Conservation (phyloP, 805 yeast genomes). For the Groenewaldozyma tartarivorans region DNA sequence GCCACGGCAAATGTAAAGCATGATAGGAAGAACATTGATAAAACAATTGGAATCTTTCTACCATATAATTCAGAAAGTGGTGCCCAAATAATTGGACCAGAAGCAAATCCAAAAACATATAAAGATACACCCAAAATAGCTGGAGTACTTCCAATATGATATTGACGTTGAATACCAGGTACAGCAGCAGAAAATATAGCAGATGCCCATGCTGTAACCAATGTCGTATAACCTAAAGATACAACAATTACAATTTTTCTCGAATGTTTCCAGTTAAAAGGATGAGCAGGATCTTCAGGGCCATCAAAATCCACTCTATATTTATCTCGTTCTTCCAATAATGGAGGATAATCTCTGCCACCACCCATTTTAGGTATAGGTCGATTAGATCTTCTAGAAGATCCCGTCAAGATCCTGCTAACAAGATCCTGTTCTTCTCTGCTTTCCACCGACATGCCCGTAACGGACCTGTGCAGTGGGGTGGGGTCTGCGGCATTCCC, state of each 20-base stretch:
- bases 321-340: constrained; percentile 15
- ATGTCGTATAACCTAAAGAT: constrained; percentile 41
- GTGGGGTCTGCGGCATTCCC: neutral
- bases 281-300: constrained; percentile 67
- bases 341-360: constrained; percentile 16
- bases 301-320: constrained; percentile 72
- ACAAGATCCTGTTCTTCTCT: constrained; percentile 13
- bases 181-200: constrained; percentile 69
- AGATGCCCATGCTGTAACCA: constrained; percentile 63
- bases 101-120: constrained; percentile 87
- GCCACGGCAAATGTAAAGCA: constrained; percentile 67
- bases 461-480: neutral
- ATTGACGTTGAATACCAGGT: constrained; percentile 38
- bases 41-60: constrained; percentile 49
- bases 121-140: constrained; percentile 68
- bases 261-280: constrained; percentile 61
- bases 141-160: constrained; percentile 55
- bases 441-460: constrained; percentile 3
- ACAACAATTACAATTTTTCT: constrained; percentile 39
- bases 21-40: constrained; percentile 47
- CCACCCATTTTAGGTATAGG: constrained; percentile 28
- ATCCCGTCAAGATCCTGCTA: constrained; percentile 14
- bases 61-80: constrained; percentile 77
- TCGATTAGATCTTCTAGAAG: constrained; percentile 8
- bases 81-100: constrained; percentile 88